Base-by-base conservation (phyloP, 2,329 filamentous ascomycete genomes). In the Epichloe scottii region DNA sequence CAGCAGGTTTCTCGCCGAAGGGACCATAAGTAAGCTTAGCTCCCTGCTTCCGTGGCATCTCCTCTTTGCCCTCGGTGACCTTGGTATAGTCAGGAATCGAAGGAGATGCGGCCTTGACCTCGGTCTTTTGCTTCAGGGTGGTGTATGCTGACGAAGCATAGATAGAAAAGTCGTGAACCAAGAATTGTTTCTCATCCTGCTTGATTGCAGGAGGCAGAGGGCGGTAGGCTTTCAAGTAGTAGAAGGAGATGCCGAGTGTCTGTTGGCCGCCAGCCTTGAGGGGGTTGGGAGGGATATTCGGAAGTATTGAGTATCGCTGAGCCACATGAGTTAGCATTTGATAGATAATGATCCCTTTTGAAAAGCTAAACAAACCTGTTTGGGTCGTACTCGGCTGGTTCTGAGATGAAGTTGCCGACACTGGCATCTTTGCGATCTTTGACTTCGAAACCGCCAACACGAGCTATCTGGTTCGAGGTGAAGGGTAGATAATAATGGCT, bases 71-170 rank as follows among this genome's bases (percentile, higher is more conserved):
- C 42, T 77, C 78, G 48, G 53, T 63, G 17, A 94, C 77, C 56
- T 79, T 83, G 50, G 89, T 95, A 68, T 88, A 95, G 63, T 96
- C 89, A 52, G 89, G 86, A 30, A 95, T 77, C 59, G 87, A 84
- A 56, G 78, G 72, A 50, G 81, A 85, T 46, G 87, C 79, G 59
- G 95, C 83, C 74, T 96, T 96, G 70, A 98, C 71, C 70, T 97
- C 95, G 39, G 93, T 97, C 80, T 96, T 96, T 68, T 98, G 93
- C 73, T 95, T 95, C 61, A 79, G 68, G 14, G 89, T 96, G 17
- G 77, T 71, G 72, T 98, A 98, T 54, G 85, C 84, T 10, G 88
- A 94, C 15, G 84, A 84, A 45, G 77, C 79, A 69, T 95, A 95
- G 58, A 87, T 86, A 54, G 87, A 91, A 73, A 95, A 94, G 51